Base-by-base conservation (phyloP, 306 rosid species). In the Herpetospermum pedunculosum region DNA sequence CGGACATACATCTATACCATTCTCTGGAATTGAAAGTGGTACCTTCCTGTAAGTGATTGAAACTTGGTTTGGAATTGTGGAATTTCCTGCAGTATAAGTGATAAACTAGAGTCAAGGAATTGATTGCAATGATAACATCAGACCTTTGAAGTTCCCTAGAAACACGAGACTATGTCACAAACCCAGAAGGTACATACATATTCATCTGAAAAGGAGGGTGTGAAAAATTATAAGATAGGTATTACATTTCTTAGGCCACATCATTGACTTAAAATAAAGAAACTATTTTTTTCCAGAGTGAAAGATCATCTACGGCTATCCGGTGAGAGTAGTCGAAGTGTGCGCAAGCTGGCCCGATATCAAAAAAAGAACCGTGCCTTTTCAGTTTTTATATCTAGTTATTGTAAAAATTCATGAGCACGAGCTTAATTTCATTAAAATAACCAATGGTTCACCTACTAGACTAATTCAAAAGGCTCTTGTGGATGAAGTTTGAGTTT, bases 1-100 rank as follows among this genome's bases (percentile, higher is more conserved):
- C n/a, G 99, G 97, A 76, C 99, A 94, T 48, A 91, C 85, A 82
- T 87, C 82, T 76, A 91, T 60, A 78, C 99, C 96, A 12, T 80
- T 79, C 18, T 91, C 84, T 13, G 92, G 88, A 78, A 94, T 85
- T 76, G 68, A 74, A 37, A 87, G 44, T 6, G 88, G 90, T 29
- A 83, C 62, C 74, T 75, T 83, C 59, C 91, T 82, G 79, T 85
- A 85, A 43, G 91, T 85, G 75, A 87, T 76, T 68, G 87, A 76
- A 81, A 91, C 85, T 63, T 74, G 82, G 81, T 91, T 94, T 30
- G 78, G 52, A 88, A 91, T 84, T 63, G 70, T 37, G 12, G 81
- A 77, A 77, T 50, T 79, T 34, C 88, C 97, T 91, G 88, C 81
- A 83, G 70, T 76, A 65, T 43, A 43, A 68, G 23, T 14, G 25